Percentiles rank a stretch among this genome's conserved stretches.
Evolutionary conservation across 495 filamentous ascomycete genomes (phyloP).

Genomic region (Trichoderma virens): DNA sequence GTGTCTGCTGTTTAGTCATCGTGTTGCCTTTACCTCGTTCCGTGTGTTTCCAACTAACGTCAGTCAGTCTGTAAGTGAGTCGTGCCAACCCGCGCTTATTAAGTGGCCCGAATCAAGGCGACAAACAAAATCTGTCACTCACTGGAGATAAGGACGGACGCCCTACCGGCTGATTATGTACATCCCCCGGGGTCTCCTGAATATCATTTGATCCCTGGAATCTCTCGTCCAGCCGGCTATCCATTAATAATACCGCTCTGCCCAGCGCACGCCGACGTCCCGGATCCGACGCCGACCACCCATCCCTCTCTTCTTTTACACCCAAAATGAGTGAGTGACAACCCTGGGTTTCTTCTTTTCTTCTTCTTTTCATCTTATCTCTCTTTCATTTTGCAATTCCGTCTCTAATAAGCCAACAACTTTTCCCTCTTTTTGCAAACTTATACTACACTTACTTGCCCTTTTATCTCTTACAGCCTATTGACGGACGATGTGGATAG

Average conservation of each 20-base stretch:
- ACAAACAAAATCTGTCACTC: neutral
- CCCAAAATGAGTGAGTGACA: constrained; percentile 1
- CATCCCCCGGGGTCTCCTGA: neutral
- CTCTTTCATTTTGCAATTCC: no score
- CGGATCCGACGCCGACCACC: neutral
- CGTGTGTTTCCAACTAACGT: no score
- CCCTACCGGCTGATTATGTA: neutral
- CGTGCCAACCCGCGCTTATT: neutral
- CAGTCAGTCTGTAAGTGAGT: neutral
- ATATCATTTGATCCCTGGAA: neutral
- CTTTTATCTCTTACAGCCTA: neutral
- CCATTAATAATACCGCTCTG: neutral
- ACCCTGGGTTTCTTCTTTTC: neutral
- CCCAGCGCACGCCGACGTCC: neutral
- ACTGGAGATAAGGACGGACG: neutral
- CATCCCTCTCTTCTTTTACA: neutral
- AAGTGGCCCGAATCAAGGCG: neutral
- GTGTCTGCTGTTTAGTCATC: no score
- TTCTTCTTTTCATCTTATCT: neutral
- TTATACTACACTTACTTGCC: neutral
- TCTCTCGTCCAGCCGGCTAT: neutral
- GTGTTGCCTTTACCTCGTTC: neutral
- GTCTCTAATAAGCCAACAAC: neutral
- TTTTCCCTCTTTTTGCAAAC: neutral
- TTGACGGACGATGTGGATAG: neutral